Evolutionary conservation across 306 rosid genomes (phyloP).

Genomic region (Heteromeles arbutifolia): DNA sequence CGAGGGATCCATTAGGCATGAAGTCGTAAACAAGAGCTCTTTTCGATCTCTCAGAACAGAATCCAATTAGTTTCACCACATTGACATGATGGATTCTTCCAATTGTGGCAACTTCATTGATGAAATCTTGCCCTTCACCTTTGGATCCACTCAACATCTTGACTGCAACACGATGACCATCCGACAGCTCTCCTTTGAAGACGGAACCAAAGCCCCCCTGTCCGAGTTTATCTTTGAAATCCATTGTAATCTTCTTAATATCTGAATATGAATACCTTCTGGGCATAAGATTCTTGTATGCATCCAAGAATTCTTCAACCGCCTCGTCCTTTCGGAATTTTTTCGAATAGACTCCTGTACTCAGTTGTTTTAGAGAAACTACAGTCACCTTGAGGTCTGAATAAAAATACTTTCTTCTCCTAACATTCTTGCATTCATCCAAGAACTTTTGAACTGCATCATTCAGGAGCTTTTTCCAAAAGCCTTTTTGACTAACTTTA

Average conservation of each 20-base stretch:
- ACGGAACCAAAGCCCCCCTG: slow-evolving; percentile 6
- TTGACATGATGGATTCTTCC: slow-evolving; percentile 16
- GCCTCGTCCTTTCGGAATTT: not conserved
- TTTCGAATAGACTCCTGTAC: not conserved
- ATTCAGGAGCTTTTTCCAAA: not conserved
- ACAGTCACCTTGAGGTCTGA: no score
- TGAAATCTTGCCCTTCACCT: not conserved
- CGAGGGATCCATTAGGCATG: slow-evolving; percentile 14
- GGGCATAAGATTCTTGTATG: not conserved
- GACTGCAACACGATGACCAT: not conserved
- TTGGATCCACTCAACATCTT: slow-evolving; percentile 10
- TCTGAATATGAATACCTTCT: not conserved
- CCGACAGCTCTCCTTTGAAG: slow-evolving; percentile 2
- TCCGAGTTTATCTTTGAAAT: not conserved
- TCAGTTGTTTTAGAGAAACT: not conserved
- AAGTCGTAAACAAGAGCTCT: slow-evolving; percentile 10
- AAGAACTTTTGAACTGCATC: no score
- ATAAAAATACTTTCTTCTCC: no score
- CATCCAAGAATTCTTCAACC: not conserved
- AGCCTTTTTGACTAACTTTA: not conserved
- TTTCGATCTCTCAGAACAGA: slow-evolving; percentile 3
- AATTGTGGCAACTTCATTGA: not conserved
- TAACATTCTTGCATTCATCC: no score
- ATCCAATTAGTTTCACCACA: slow-evolving; percentile 11
- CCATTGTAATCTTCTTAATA: not conserved